Evolutionary conservation across 352 stramenopile species (phyloP).

Genomic region (Globisporangium paroecandrum): DNA sequence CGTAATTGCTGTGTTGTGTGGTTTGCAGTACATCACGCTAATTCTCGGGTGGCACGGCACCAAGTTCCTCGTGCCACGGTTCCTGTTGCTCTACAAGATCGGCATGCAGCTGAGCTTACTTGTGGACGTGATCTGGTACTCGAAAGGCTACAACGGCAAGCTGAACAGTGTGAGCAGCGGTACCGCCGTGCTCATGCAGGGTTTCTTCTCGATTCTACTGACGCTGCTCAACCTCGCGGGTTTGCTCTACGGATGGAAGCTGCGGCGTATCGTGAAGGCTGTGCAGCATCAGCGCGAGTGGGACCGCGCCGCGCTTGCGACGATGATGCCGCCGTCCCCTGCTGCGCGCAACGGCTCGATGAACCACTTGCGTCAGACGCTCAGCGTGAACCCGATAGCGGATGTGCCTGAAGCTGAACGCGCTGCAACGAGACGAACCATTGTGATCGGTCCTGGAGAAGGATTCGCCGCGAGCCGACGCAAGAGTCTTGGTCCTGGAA

Average conservation of each 20-base stretch:
- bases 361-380: conserved; percentile 42
- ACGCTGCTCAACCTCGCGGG: conserved; percentile 75
- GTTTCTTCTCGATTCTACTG: conserved; percentile 80
- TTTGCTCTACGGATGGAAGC: conserved; percentile 86
- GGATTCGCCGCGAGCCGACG: conserved; percentile 19
- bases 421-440: conserved; percentile 34
- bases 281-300: conserved; percentile 80
- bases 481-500: conserved; percentile 21
- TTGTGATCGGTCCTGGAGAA: conserved; percentile 36
- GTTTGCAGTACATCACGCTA: conserved; percentile 67
- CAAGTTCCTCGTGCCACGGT: conserved; percentile 85
- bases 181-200: conserved; percentile 83
- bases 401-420: conserved; percentile 42
- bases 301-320: conserved; percentile 72
- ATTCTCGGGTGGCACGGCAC: conserved; percentile 86
- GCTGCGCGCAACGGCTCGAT: conserved; percentile 30
- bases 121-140: conserved; percentile 87
- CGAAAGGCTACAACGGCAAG: conserved; percentile 83
- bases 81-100: conserved; percentile 87
- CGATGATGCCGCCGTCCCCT: conserved; percentile 62
- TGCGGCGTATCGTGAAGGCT: conserved; percentile 82
- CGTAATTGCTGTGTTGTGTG: not conserved
- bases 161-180: conserved; percentile 66
- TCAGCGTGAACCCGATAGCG: conserved; percentile 53
- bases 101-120: conserved; percentile 85